A percentile compares a stretch with the other conserved stretches of the same genome.
phyloP scores from a whole-genome alignment of 495 filamentous ascomycete genomes.

The Elaphomyces granulatus region DNA sequence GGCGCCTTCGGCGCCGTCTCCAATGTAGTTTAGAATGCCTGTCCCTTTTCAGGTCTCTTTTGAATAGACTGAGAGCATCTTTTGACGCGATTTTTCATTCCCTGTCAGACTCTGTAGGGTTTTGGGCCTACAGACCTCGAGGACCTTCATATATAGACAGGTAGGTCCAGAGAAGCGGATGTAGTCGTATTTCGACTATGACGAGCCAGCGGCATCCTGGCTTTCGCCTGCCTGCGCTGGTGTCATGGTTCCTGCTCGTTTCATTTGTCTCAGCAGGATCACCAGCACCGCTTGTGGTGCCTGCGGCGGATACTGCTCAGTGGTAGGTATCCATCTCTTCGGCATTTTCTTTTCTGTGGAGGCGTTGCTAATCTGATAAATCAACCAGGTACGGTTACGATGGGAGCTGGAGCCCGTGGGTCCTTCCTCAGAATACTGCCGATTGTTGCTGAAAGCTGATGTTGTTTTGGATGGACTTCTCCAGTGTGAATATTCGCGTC shows the following conservation, averaged over 20 bases:
- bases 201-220: not conserved
- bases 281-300: not conserved
- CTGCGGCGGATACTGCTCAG: not conserved
- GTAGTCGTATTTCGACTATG: not conserved
- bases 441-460: slow-evolving; percentile 7
- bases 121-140: not conserved
- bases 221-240: not conserved
- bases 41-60: too few species aligned
- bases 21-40: too few species aligned
- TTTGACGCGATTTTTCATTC: not conserved
- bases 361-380: not conserved
- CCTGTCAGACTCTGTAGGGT: not conserved
- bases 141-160: not conserved
- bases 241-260: not conserved
- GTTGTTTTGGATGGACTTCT: too few species aligned
- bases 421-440: not conserved
- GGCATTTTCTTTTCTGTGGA: not conserved
- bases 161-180: not conserved
- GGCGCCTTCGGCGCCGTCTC: too few species aligned
- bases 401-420: slow-evolving; percentile 12
- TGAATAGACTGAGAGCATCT: too few species aligned
- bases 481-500: slow-evolving; percentile 33
- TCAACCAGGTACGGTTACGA: slow-evolving; percentile 9
- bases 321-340: not conserved
- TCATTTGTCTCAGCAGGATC: not conserved